Evolutionary conservation across 2,329 filamentous ascomycete genomes (phyloP), one percentile per base, ranked within the genome.

Genomic region (Arachnopeziza araneosa): DNA sequence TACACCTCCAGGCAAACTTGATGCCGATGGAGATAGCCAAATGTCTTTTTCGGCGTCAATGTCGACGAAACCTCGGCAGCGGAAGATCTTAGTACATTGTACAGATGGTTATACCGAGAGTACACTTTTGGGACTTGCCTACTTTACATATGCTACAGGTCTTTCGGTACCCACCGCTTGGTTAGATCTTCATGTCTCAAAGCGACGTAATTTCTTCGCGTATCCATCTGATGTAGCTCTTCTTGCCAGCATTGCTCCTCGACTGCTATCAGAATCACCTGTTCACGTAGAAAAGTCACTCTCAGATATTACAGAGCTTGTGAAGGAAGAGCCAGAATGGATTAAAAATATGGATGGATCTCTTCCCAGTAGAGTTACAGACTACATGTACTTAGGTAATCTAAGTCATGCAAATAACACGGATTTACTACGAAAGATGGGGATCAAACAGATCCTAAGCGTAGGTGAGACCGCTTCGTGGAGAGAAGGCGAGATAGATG

Each of bases 341-440:
- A 83, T 97, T 59, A 79, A 84, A 26, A 85, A 85, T 58, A 84
- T 97, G 66, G 93, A 98, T 72, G 95, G 95, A 4, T 96, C 91
- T 24, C 81, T 98, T 23, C 95, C 95, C 0, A 96, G 91, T 71
- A 85, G 93, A 17, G 84, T 99, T 49, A 77, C 96, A 50, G 88
- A 93, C 57, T 97, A 98, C 71, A 92, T 99, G 87, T 99, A 99
- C 71, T 83, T 99, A 14, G 95, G 95, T 1, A 98, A 98, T 69
- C 80, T 98, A 19, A 86, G 85, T 0, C 95, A 99, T 72, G 95
- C 95, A 8, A 98, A 98, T 71, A 98, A 98, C 68, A 91, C 93
- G 0, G 89, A 90, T 58, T 77, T 99, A 32, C 77, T 99, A 32
- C 82, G 80, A 63, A 84, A 87, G 52, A 77, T 99, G 61, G 93